phyloP scores from a whole-genome alignment of 768 basidiomycete genomes.

The Tulasnella sp. region DNA sequence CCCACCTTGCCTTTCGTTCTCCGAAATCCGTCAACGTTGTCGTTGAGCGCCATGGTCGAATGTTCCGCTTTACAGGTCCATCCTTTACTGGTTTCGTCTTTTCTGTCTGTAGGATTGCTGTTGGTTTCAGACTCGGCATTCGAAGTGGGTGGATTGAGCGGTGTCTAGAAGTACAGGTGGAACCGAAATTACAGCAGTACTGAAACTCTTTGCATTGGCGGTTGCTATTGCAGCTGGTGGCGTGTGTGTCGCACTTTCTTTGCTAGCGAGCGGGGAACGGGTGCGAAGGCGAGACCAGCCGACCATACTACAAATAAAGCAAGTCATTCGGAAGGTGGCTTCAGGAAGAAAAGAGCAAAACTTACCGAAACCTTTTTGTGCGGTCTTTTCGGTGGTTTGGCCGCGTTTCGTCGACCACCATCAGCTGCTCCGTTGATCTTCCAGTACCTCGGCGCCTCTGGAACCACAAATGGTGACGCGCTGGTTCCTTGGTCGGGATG shows the following conservation, averaged over 20 bases:
- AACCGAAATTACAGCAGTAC: constrained; percentile 66
- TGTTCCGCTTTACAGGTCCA: constrained; percentile 91
- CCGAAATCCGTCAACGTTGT: constrained; percentile 76
- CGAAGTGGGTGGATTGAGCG: constrained; percentile 40
- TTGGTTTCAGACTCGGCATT: constrained; percentile 29
- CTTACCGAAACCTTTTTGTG: constrained; percentile 28
- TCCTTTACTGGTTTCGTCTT: constrained; percentile 44
- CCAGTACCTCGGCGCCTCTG: constrained; percentile 31
- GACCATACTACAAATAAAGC: constrained; percentile 65
- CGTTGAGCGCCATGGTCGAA: constrained; percentile 84
- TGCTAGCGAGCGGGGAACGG: constrained; percentile 55
- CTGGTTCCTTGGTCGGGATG: constrained; percentile 40
- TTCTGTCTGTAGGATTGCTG: not conserved
- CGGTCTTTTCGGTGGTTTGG: constrained; percentile 30
- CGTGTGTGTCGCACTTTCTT: constrained; percentile 55
- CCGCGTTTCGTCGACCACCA: constrained; percentile 35
- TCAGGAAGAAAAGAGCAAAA: no score
- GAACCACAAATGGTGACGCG: constrained; percentile 29
- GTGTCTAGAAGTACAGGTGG: constrained; percentile 54
- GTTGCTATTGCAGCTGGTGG: constrained; percentile 60
- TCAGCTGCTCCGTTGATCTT: constrained; percentile 32
- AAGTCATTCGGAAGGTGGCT: not conserved
- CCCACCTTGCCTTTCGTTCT: constrained; percentile 37
- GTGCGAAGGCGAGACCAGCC: constrained; percentile 83
- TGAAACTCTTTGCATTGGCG: constrained; percentile 41